Evolutionary conservation across 2,329 filamentous ascomycete species (phyloP), one percentile per base, ranked within the genome.

Genomic region (Xylaria sp.): DNA sequence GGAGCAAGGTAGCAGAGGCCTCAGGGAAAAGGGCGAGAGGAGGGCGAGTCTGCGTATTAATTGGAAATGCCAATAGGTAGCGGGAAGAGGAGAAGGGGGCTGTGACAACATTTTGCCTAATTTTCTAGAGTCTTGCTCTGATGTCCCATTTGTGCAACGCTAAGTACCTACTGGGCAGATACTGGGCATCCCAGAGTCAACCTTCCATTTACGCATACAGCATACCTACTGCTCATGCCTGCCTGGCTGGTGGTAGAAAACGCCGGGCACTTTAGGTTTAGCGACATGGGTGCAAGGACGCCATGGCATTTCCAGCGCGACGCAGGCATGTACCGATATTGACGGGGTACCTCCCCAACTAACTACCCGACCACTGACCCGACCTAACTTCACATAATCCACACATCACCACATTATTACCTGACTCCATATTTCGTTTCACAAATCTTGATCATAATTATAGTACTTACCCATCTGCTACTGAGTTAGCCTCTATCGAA

Each of bases 201-300:
- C 19, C 21, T 51, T 30, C 48, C 48, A 51, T 24, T 51, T 51
- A 51, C 24, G 24, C 24, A 27, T 27, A 27, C 24, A 27, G 24
- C 24, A 2, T 27, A 27, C 24, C 4, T 27, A 27, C 48, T 51
- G 48, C 24, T 9, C 19, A 34, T 27, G 12, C 24, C 50, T 27
- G 12, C 24, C 50, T 30, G n/a, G 19, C 17, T 8, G 45, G 45
- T 48, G 12, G 60, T 62, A 32, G 53, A 69, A 59, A 54, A 48
- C 51, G 53, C 53, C 45, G 55, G 24, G 45, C 48, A 45, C 17
- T 65, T 65, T 65, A 45, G 55, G 68, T 60, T 68, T 70, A 56
- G 65, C 56, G 42, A 54, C 36, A 12, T 61, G 62, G 48, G n/a
- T n/a, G 47, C 30, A 39, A 36, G 34, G 27, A 50, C 12, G 59